Base-by-base conservation (phyloP, 225 moss, liverwort and hornwort genomes). In the Straminergon stramineum region DNA sequence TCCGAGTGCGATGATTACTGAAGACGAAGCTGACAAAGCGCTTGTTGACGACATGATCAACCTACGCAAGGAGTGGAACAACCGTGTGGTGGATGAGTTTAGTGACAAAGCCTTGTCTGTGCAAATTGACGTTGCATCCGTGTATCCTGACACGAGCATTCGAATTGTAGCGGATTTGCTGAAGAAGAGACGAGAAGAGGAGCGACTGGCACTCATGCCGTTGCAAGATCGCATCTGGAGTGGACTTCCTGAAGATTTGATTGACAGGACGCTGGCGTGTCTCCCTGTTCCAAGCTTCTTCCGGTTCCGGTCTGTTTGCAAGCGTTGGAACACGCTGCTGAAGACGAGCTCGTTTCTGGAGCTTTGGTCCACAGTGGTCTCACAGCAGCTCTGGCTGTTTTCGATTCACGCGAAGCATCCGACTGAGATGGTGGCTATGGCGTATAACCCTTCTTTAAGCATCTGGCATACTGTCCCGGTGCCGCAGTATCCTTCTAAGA, bases 401-500 rank as follows among this genome's bases (percentile, higher is more conserved):
- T 95, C 95, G 9, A 92, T 95, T 35, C 91, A 91, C 24, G 95
- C 90, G 4, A 92, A 90, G 78, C 93, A 93, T 82, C 90, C 91
- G 9, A 91, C 89, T 5, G 95, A 93, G 89, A 95, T 95, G 95
- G 93, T 95, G 89, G 95, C 95, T 10, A 95, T 95, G 93, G 95
- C 95, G 60, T 95, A 92, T 26, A 95, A 93, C 51, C 95, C 95
- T 35, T 95, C 95, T 1, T 52, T 95, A 17, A 92, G 93, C 84
- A 71, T 95, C 85, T 95, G 95, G 95, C 95, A 95, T 68, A 93
- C 92, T 21, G 92, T 95, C 17, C 95, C 95, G 2, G 93, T 95
- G 26, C 95, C 95, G 7, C 95, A 95, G 79, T 95, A 95, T 51
- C 88, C 88, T 34, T 91, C 95, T 48, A 95, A 95, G 89, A 93